Evolutionary conservation across 192 early-diverging fungal genomes (phyloP).

Genomic region (Backusella liffmaniae): DNA sequence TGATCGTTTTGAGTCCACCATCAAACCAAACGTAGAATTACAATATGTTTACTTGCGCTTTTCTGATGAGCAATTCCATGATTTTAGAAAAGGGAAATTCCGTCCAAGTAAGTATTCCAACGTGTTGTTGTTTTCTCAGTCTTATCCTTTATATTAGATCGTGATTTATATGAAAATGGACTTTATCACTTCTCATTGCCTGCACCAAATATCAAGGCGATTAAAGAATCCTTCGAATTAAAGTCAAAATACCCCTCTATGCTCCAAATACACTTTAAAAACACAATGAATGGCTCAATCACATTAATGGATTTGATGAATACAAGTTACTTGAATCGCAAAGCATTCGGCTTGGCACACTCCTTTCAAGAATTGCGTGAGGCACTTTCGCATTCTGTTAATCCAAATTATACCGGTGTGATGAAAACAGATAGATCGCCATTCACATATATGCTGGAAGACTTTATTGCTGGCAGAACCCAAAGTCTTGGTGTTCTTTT

Average conservation of each 20-base stretch:
- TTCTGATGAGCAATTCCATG: not conserved
- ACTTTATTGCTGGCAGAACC: not conserved
- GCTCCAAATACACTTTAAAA: not conserved
- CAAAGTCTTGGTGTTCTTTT: not conserved
- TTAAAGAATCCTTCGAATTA: not conserved
- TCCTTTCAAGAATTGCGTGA: not conserved
- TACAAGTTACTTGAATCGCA: not conserved
- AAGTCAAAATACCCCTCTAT: not conserved
- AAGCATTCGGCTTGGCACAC: not conserved
- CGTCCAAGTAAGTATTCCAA: not conserved
- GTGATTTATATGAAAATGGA: not conserved
- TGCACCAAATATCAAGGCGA: not conserved
- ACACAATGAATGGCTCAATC: not conserved
- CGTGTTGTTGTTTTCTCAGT: too few species aligned
- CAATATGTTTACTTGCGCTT: not conserved
- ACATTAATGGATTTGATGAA: not conserved
- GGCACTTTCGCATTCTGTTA: not conserved
- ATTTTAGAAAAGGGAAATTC: not conserved
- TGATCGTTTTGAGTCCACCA: not conserved
- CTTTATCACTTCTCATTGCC: not conserved
- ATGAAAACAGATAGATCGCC: not conserved
- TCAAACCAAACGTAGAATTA: not conserved
- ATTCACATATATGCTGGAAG: not conserved
- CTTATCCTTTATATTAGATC: not conserved
- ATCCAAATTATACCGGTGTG: not conserved